A percentile compares a stretch with the other conserved stretches of the same genome.
Evolutionary conservation across 1,284 basidiomycete genomes (phyloP).

Genomic region (Jaminaea rosea): DNA sequence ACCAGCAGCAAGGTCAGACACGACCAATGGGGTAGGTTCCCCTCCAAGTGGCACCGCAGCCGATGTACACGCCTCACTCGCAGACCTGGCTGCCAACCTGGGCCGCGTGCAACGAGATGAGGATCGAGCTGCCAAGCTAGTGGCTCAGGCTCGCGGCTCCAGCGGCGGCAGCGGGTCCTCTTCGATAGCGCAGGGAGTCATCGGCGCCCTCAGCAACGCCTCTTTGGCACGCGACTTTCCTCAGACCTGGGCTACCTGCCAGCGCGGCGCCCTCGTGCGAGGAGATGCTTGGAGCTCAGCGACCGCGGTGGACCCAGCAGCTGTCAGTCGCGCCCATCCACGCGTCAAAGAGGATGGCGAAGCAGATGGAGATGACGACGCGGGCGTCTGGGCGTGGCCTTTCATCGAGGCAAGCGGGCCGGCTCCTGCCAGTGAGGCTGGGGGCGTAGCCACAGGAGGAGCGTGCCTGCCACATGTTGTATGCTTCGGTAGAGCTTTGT

Average conservation of each 20-base stretch:
- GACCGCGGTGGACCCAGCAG: neutral
- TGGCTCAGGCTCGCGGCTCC: too few relatives aligned
- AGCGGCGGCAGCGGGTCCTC: too few relatives aligned
- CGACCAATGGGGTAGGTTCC: neutral
- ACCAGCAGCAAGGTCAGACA: neutral
- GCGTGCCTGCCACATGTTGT: slow-evolving; percentile 14
- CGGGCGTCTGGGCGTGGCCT: neutral
- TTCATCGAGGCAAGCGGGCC: neutral
- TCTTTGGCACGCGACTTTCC: too few relatives aligned
- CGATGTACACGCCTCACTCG: neutral
- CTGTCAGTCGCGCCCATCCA: neutral
- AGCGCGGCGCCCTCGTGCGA: neutral
- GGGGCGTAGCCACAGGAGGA: slow-evolving; percentile 13
- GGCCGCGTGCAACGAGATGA: neutral
- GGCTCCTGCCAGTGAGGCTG: slow-evolving; percentile 3
- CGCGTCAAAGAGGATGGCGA: neutral
- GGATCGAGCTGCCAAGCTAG: neutral
- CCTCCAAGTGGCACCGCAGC: neutral
- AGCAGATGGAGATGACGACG: neutral
- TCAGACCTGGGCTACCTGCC: too few relatives aligned
- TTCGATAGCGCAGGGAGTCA: too few relatives aligned
- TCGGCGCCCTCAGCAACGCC: too few relatives aligned
- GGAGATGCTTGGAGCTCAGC: neutral
- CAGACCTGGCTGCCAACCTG: neutral
- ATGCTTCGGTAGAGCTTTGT: slow-evolving; percentile 11